phyloP scores from a whole-genome alignment of 768 basidiomycete species.

The Tulasnella sp. region DNA sequence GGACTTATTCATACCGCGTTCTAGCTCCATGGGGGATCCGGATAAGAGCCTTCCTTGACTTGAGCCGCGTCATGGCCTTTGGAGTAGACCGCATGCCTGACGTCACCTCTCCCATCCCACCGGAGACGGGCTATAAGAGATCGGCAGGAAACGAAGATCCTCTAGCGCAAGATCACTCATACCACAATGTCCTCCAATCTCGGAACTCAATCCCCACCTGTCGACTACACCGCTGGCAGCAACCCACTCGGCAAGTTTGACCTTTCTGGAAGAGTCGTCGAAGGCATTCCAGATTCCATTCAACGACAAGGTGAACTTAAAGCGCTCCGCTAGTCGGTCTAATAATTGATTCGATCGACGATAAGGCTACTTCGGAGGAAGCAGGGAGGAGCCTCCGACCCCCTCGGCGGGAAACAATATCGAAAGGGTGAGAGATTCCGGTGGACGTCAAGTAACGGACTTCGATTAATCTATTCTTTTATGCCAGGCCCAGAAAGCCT shows the following conservation, averaged over 20 bases:
- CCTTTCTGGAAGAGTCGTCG: neutral
- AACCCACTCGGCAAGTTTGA: neutral
- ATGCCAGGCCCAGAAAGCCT: neutral
- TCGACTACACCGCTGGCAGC: neutral
- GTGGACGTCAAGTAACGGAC: no score
- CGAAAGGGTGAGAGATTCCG: neutral
- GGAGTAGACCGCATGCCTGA: neutral
- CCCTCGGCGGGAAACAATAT: neutral
- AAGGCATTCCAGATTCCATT: neutral
- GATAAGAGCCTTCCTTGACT: neutral
- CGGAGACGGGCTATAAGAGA: neutral
- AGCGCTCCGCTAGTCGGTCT: neutral
- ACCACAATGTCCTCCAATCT: neutral
- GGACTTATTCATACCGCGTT: neutral
- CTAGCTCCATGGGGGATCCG: neutral
- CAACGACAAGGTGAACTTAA: neutral
- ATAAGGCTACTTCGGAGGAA: neutral
- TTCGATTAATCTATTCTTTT: neutral
- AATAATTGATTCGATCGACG: neutral
- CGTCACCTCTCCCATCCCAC: neutral
- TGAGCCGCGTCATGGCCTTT: neutral
- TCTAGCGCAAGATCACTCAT: neutral
- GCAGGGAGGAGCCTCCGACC: neutral
- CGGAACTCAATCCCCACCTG: conserved; percentile 15
- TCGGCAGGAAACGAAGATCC: neutral